A percentile compares a stretch with the other conserved stretches of the same genome.
These are phyloP conservation scores for Pseudoturritis turrita DNA, from an alignment of 345 rosid species.

Conservation along the genomic window DNA sequence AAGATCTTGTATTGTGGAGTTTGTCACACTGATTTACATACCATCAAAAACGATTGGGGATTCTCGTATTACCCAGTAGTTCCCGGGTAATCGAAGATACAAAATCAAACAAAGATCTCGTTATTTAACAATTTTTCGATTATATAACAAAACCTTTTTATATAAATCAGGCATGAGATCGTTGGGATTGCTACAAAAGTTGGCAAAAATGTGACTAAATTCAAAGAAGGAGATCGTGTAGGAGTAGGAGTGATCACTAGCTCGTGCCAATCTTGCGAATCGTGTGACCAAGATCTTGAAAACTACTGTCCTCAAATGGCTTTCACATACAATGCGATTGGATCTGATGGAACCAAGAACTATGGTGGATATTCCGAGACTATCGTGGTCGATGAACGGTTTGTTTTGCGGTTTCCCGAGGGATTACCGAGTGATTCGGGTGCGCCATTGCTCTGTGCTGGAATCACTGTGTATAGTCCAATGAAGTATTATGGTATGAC, in stretches of 20 bases:
- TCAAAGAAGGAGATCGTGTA: constrained; percentile 63
- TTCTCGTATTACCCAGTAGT: constrained; percentile 57
- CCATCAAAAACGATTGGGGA: constrained; percentile 74
- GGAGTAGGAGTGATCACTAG: constrained; percentile 76
- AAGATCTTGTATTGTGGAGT: constrained; percentile 81
- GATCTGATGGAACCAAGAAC: constrained; percentile 52
- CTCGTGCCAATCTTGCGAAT: constrained; percentile 69
- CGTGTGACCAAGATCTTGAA: constrained; percentile 68
- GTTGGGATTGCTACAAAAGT: constrained; percentile 62
- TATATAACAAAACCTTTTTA: background rate
- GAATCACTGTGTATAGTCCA: constrained; percentile 85
- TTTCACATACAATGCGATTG: constrained; percentile 52
- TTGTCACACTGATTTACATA: constrained; percentile 76
- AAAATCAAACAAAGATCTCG: background rate
- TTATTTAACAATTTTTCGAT: background rate
- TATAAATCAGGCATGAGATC: constrained; percentile 67
- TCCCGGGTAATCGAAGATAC: constrained; percentile 55
- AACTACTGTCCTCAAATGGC: constrained; percentile 57
- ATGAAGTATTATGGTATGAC: constrained; percentile 88
- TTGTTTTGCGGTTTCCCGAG: constrained; percentile 61
- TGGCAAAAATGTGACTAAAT: constrained; percentile 61
- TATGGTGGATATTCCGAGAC: constrained; percentile 77
- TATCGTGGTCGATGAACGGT: constrained; percentile 69
- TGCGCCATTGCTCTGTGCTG: constrained; percentile 84
- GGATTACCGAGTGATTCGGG: constrained; percentile 59